phyloP scores from a whole-genome alignment of 306 rosid species.

The Vigna angularis region DNA sequence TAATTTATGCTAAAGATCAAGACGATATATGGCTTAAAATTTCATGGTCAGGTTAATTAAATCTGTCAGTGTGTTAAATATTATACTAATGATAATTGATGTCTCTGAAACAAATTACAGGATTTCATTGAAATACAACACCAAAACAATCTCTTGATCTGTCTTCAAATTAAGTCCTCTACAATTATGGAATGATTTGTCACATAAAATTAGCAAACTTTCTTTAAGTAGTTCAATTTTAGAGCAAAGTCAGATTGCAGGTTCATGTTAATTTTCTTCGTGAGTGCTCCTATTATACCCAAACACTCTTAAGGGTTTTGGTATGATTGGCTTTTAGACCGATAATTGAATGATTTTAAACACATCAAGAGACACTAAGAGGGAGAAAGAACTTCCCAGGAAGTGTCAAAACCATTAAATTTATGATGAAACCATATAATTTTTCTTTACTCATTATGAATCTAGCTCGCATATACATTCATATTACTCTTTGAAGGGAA shows the following conservation, averaged over 20 bases:
- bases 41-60: no score
- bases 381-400: neutral
- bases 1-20: no score
- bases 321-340: neutral
- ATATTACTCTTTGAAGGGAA: constrained; percentile 35
- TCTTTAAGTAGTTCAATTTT: neutral
- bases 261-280: neutral
- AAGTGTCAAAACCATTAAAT: neutral
- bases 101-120: neutral
- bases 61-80: neutral
- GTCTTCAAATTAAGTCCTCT: neutral
- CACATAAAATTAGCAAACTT: neutral
- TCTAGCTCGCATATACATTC: neutral
- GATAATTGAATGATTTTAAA: neutral
- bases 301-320: neutral
- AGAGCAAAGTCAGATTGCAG: neutral
- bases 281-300: neutral
- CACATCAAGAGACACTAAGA: no score
- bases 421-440: neutral
- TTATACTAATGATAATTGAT: neutral
- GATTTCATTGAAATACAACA: neutral
- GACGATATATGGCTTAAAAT: no score
- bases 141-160: neutral
- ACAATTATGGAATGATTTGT: neutral
- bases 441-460: neutral